Base-by-base conservation (phyloP, 2,329 filamentous ascomycete species). In the Aspergillus fumigatus region DNA sequence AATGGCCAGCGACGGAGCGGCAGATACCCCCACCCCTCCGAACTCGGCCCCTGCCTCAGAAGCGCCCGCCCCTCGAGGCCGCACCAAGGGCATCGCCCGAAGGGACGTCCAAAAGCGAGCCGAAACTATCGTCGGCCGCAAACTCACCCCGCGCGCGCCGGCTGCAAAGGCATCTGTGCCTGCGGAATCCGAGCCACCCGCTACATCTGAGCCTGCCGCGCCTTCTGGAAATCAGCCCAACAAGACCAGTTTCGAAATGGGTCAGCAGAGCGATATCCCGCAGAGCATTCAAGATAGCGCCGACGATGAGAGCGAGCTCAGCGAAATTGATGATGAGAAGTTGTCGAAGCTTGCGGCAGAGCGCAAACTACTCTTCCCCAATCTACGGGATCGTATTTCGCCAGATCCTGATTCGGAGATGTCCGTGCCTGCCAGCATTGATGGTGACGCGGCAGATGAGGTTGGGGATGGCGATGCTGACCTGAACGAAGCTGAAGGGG, bases 261-360 rank as follows among this genome's bases (percentile, higher is more conserved):
- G 71, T 48, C 70, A 69, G 19, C 71, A 76, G 32, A 83, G 77
- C 51, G 86, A 84, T 55, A 79, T 81, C 5, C 79, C 80, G 0
- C 82, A 81, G 5, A 89, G 83, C 57, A 73, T 86, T 7, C 83
- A 86, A 58, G 85, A 88, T 58, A 86, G 82, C 43, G 86, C 83
- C 0, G 86, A 88, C 59, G 85, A 88, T 54, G 86, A 89, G 69
- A 88, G 85, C 65, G 86, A 88, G 59, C 75, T 89, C 0, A 88
- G 85, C 52, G 87, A 89, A 59, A 81, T 86, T 9, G 71, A 74
- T 48, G 72, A 73, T n/a, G 66, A 70, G 40, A 70, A 67, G 41
- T 57, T 69, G 3, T 62, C 66, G 17, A 72, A 65, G 21, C 62
- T 69, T n/a, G 58, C 62, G 21, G 52, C 41, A 1, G 65, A 67